Evolutionary conservation across 805 yeast species (phyloP), one percentile per base, ranked within the genome.

Genomic region (Monosporozyma aerobia): DNA sequence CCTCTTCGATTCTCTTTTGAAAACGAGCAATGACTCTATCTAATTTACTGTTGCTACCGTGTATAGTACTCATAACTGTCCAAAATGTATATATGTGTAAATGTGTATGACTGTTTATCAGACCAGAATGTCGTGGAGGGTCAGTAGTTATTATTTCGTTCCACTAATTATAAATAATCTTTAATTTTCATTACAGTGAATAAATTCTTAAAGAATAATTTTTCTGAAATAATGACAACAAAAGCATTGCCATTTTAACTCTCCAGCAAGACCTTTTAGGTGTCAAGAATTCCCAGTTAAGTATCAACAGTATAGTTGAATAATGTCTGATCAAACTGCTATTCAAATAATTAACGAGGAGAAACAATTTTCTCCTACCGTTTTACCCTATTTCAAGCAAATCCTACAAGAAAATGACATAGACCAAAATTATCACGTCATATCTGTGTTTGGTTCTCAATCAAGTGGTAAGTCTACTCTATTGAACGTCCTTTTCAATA

Each of bases 401-500:
- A 59, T 62, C 47, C 47, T 62, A 8, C 55, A 53, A 5, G 54
- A 61, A 41, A 60, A 56, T 46, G 74, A 74, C 44, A 74, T 77
- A 13, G 95, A 90, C 0, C 72, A 85, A 52, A 76, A 84, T 59
- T 90, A 92, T 72, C 96, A 94, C 67, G 82, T 94, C 19, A 87
- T 94, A 3, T 84, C 98, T 0, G 99, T 94, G 40, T 94, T 94
- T 74, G 99, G 99, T 5, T 89, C 97, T 0, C 99, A 94, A 66
- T 85, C 95, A 3, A 90, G 97, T 4, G 99, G 99, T 51, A 94
- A 94, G 69, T 89, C 97, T 1, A 94, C 99, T 0, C 75, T 94
- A 54, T 76, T 94, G 61, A 94, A 94, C 70, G 80, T 81, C 45
- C 70, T 94, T 53, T 94, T 94, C 72, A 85, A 85, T 57, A 94